Percentiles rank a stretch among this genome's conserved stretches.
phyloP scores from a whole-genome alignment of 306 rosid species.

The Quercus gilva region DNA sequence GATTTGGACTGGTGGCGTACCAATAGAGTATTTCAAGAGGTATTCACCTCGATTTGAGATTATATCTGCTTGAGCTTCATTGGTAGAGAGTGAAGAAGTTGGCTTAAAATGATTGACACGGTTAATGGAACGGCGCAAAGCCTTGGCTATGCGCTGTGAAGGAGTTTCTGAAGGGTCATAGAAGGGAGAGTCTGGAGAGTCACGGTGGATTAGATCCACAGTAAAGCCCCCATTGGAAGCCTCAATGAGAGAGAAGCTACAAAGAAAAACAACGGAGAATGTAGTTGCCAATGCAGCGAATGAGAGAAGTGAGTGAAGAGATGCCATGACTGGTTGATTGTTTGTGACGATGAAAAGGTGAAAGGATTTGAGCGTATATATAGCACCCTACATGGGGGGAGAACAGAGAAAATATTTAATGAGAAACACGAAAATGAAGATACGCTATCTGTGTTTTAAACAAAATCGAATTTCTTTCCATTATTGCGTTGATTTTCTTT shows the following conservation, averaged over 20 bases:
- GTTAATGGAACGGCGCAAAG: conserved; percentile 7
- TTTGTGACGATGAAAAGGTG: not conserved
- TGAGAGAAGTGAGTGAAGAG: not conserved
- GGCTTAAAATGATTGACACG: not conserved
- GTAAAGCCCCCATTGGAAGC: conserved; percentile 21
- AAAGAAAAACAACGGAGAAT: not conserved
- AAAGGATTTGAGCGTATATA: not conserved
- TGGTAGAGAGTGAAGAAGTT: not conserved
- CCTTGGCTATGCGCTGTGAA: not conserved
- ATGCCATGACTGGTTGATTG: not conserved
- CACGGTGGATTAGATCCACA: conserved; percentile 7
- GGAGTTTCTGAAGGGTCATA: not conserved
- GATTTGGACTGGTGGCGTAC: conserved; percentile 46
- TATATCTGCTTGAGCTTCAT: not conserved
- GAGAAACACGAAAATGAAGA: no score
- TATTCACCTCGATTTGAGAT: conserved; percentile 16
- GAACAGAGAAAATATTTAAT: no score
- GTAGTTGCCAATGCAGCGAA: not conserved
- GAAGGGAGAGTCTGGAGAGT: conserved; percentile 2
- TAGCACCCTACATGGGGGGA: not conserved
- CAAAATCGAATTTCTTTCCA: no score
- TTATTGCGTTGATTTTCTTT: no score
- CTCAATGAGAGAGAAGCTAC: not conserved
- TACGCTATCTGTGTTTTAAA: no score
- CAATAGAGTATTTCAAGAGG: conserved; percentile 39